Conservation (phyloP, 257 asterid species). For the Solanum medicagineum region DNA sequence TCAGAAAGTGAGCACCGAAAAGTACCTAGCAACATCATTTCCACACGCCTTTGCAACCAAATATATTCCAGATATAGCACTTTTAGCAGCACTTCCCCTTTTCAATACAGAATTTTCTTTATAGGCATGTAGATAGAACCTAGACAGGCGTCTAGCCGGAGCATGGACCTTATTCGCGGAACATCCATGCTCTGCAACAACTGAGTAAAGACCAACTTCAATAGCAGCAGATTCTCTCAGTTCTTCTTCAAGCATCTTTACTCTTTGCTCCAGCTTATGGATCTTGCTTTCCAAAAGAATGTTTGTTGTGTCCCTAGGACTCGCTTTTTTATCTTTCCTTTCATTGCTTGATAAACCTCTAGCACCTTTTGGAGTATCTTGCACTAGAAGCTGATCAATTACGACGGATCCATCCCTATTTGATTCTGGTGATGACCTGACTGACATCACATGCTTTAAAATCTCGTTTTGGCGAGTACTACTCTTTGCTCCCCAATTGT, state of each 20-base stretch:
- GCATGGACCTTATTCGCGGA: slow-evolving; percentile 72
- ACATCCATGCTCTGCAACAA: slow-evolving; percentile 73
- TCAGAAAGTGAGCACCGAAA: background rate
- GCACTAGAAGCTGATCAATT: slow-evolving; percentile 14
- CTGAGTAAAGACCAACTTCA: slow-evolving; percentile 72
- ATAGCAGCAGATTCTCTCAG: slow-evolving; percentile 67
- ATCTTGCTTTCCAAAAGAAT: slow-evolving; percentile 33
- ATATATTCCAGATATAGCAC: slow-evolving; percentile 72
- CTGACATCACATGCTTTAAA: slow-evolving; percentile 40
- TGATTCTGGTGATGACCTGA: slow-evolving; percentile 40
- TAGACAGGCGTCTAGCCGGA: slow-evolving; percentile 79
- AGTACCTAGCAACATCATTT: slow-evolving; percentile 81
- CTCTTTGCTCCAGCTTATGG: slow-evolving; percentile 38
- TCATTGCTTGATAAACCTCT: slow-evolving; percentile 13
- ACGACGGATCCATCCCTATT: slow-evolving; percentile 31
- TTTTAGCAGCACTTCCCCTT: slow-evolving; percentile 67
- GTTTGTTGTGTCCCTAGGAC: slow-evolving; percentile 37
- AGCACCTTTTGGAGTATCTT: slow-evolving; percentile 9
- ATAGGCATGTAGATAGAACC: slow-evolving; percentile 68
- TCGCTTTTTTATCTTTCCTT: slow-evolving; percentile 24
- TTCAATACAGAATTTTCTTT: slow-evolving; percentile 37
- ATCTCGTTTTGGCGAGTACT: slow-evolving; percentile 20
- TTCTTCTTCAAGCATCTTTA: slow-evolving; percentile 73
- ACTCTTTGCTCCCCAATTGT: slow-evolving; percentile 3
- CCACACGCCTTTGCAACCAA: slow-evolving; percentile 91